Conservation (phyloP, 2,329 filamentous ascomycete species). For the Trichoderma atroviride region DNA sequence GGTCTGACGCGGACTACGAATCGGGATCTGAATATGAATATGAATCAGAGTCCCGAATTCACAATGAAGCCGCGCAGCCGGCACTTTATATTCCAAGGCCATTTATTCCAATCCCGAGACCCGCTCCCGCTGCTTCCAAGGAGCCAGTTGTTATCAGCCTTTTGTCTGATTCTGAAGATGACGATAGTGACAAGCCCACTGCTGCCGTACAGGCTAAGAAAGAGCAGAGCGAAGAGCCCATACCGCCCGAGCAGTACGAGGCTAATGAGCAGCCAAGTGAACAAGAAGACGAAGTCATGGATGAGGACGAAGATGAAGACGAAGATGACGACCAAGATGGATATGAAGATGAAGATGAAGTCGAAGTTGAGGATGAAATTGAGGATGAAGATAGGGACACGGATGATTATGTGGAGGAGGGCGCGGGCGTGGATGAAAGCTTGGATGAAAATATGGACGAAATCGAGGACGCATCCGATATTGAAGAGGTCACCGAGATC, state of each 20-base stretch:
- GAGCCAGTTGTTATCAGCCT: slow-evolving; percentile 51
- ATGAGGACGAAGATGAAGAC: slow-evolving; percentile 13
- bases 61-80: slow-evolving; percentile 16
- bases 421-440: slow-evolving; percentile 17
- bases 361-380: slow-evolving; percentile 20
- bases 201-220: neutral
- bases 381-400: slow-evolving; percentile 9
- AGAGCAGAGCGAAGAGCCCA: neutral
- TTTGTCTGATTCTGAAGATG: slow-evolving; percentile 51
- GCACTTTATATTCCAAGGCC: neutral
- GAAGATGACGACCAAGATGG: slow-evolving; percentile 16
- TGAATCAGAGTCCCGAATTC: slow-evolving; percentile 27
- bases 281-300: slow-evolving; percentile 6
- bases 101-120: slow-evolving; percentile 17
- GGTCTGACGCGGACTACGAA: slow-evolving; percentile 36
- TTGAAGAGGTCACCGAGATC: neutral
- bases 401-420: neutral
- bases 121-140: slow-evolving; percentile 31
- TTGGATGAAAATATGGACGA: neutral
- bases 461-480: neutral
- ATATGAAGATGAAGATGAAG: neutral
- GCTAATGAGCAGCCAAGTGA: neutral
- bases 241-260: neutral
- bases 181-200: slow-evolving; percentile 38
- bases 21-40: slow-evolving; percentile 35